Evolutionary conservation across 2,329 filamentous ascomycete species (phyloP).

Genomic region (Paracoccidioides lutzii): DNA sequence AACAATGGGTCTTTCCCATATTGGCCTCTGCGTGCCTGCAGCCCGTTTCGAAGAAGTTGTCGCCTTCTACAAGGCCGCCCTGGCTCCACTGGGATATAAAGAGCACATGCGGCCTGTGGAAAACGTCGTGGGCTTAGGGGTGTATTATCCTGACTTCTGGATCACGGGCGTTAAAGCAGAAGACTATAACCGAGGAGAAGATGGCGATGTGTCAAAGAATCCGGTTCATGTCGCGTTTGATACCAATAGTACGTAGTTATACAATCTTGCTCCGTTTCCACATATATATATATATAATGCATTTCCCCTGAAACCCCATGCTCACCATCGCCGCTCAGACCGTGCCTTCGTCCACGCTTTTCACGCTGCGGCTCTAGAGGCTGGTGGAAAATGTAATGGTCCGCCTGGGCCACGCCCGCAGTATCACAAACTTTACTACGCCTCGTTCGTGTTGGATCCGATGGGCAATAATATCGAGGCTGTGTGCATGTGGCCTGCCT

Average conservation of each 20-base stretch:
- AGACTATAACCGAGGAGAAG: not conserved
- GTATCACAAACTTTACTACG: constrained; percentile 39
- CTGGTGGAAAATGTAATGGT: constrained; percentile 39
- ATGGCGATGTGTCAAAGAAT: constrained; percentile 4
- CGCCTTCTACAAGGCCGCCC: constrained; percentile 19
- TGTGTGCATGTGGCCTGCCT: constrained; percentile 18
- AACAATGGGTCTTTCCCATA: constrained; percentile 29
- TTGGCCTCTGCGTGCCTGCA: constrained; percentile 17
- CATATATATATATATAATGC: not conserved
- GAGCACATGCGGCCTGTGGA: constrained; percentile 18
- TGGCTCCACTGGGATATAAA: constrained; percentile 19
- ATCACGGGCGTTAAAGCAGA: constrained; percentile 10
- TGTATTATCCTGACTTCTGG: constrained; percentile 21
- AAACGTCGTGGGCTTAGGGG: constrained; percentile 19
- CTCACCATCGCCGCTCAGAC: constrained; percentile 17
- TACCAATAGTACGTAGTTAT: constrained; percentile 13
- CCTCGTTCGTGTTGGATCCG: constrained; percentile 39
- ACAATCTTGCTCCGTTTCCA: not conserved
- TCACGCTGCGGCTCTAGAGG: constrained; percentile 31
- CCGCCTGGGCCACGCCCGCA: constrained; percentile 33
- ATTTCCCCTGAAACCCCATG: too few species aligned
- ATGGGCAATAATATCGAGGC: constrained; percentile 43
- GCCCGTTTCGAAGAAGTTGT: constrained; percentile 19
- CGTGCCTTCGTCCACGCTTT: constrained; percentile 34
- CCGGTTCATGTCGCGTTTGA: constrained; percentile 17